These are phyloP conservation scores for Vitis hybrid DNA, from an alignment of 177 flowering plant species.

Conservation along the genomic window DNA sequence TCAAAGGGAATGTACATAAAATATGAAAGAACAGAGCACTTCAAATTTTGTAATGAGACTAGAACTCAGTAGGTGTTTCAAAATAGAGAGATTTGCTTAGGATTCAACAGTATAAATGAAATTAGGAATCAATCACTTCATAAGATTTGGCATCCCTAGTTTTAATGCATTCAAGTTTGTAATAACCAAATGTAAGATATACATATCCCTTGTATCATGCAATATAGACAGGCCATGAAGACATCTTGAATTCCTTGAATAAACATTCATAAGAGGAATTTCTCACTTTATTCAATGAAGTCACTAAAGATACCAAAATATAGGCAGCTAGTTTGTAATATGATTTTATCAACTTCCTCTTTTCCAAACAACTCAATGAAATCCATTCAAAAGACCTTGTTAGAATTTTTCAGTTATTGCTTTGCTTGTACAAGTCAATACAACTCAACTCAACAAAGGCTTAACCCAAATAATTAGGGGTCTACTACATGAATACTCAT, in stretches of 20 bases:
- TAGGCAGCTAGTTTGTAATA: too few species aligned
- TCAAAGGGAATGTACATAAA: background rate
- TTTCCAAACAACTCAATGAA: too few species aligned
- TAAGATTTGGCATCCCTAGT: background rate
- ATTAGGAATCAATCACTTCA: background rate
- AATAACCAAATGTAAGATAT: background rate
- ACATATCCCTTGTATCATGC: background rate
- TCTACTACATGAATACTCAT: too few species aligned
- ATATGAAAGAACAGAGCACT: too few species aligned
- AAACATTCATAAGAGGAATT: background rate
- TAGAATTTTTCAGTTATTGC: too few species aligned
- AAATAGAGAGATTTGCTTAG: background rate
- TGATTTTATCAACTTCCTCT: too few species aligned
- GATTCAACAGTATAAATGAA: background rate
- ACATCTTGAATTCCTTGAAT: background rate
- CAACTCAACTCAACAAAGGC: too few species aligned
- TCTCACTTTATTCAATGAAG: background rate
- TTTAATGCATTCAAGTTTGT: background rate
- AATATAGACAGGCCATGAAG: background rate
- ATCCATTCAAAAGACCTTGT: too few species aligned
- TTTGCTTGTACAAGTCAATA: too few species aligned
- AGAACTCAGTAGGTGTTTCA: background rate
- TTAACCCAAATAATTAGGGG: too few species aligned
- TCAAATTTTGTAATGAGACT: background rate
- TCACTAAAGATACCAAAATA: too few species aligned